phyloP scores from a whole-genome alignment of 495 filamentous ascomycete species.

The Penicillium taxi region DNA sequence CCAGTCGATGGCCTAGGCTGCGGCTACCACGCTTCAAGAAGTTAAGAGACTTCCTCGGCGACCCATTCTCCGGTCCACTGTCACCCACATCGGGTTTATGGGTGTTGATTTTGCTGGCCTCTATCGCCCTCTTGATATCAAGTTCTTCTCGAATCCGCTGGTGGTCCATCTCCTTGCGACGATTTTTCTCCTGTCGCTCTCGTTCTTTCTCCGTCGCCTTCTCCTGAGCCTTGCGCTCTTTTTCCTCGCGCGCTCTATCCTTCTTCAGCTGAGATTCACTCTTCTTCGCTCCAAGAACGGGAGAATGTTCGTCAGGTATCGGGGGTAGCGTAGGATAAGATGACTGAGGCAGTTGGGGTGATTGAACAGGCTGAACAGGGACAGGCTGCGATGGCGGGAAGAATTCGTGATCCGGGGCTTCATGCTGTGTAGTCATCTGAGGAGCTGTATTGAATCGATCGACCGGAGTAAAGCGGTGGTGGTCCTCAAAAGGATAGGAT shows the following conservation, averaged over 20 bases:
- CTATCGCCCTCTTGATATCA: slow-evolving; percentile 50
- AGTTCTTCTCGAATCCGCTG: slow-evolving; percentile 50
- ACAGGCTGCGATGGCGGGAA: slow-evolving; percentile 7
- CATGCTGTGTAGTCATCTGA: slow-evolving; percentile 28
- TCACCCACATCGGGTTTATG: slow-evolving; percentile 22
- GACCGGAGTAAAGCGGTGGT: slow-evolving; percentile 45
- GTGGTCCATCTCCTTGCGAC: slow-evolving; percentile 54
- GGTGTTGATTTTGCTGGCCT: slow-evolving; percentile 53
- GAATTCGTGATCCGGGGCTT: slow-evolving; percentile 22
- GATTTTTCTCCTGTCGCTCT: slow-evolving; percentile 49
- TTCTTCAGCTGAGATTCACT: slow-evolving; percentile 41
- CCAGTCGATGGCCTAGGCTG: slow-evolving; percentile 47
- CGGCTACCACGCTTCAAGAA: slow-evolving; percentile 52
- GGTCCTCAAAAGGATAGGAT: slow-evolving; percentile 35
- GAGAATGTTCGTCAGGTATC: slow-evolving; percentile 27
- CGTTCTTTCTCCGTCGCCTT: slow-evolving; percentile 37
- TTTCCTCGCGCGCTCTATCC: slow-evolving; percentile 49
- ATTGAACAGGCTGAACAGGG: slow-evolving; percentile 8
- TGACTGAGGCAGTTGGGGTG: slow-evolving; percentile 18
- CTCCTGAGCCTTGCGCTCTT: slow-evolving; percentile 56
- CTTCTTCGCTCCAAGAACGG: slow-evolving; percentile 32
- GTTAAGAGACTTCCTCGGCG: slow-evolving; percentile 32
- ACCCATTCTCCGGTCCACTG: slow-evolving; percentile 28
- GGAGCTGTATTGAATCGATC: slow-evolving; percentile 58
- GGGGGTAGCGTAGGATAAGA: slow-evolving; percentile 20